A percentile compares a stretch with the other conserved stretches of the same genome.
Evolutionary conservation across 306 rosid species (phyloP).

Genomic region (Cucurbita maxima): DNA sequence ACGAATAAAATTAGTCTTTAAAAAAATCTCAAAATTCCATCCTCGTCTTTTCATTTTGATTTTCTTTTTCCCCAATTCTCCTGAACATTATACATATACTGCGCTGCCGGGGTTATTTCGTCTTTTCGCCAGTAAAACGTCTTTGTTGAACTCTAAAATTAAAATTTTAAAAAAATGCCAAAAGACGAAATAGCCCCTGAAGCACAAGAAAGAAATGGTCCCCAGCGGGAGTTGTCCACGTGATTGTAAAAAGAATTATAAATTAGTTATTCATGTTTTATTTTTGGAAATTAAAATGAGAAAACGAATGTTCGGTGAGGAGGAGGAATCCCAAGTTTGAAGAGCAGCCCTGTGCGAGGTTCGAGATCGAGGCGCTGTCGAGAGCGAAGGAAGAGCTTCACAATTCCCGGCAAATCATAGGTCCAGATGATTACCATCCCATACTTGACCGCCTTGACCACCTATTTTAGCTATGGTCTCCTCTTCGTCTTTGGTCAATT

Average conservation of each 20-base stretch:
- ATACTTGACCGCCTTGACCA: conserved; percentile 73
- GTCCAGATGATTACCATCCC: conserved; percentile 65
- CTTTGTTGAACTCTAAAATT: too few relatives aligned
- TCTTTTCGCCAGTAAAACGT: too few relatives aligned
- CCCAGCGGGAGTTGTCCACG: too few relatives aligned
- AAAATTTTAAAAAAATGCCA: too few relatives aligned
- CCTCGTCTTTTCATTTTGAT: too few relatives aligned
- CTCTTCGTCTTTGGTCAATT: conserved; percentile 81
- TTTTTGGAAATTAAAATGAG: not conserved
- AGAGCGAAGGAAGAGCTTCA: not conserved
- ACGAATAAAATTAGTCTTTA: too few relatives aligned
- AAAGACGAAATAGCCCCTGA: too few relatives aligned
- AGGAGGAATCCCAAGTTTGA: not conserved
- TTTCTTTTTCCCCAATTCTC: too few relatives aligned
- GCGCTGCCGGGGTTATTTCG: too few relatives aligned
- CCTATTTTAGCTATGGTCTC: conserved; percentile 83
- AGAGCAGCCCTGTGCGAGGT: not conserved
- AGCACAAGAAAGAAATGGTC: too few relatives aligned
- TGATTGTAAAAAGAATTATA: not conserved
- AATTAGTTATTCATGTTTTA: not conserved
- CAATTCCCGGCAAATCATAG: conserved; percentile 16
- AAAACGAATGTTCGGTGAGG: not conserved
- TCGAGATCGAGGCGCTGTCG: conserved; percentile 7
- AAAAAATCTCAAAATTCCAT: too few relatives aligned
- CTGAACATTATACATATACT: too few relatives aligned